Evolutionary conservation across 352 stramenopile species (phyloP), one percentile per base, ranked within the genome.

Genomic region (Phytophthora hibernalis): DNA sequence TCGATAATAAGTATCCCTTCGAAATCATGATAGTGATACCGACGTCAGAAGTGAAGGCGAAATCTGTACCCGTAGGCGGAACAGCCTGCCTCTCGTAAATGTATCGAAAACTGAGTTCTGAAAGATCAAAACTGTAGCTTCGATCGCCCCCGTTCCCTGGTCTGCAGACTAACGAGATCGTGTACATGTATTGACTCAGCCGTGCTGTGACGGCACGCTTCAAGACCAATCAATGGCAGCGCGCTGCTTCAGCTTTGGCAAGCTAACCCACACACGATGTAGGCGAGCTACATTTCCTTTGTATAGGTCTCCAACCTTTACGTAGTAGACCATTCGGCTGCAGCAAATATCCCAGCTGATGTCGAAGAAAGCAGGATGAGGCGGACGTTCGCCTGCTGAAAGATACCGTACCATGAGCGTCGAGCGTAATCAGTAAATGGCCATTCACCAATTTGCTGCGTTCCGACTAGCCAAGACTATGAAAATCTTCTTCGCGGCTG

Each of bases 301-400:
- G 44, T 55, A 55, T 63, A 16, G 9, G 16, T 15, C 37, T 44
- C 37, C 24, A 59, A 43, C 58, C 58, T 66, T 66, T 66, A 66
- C 48, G 57, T 52, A 49, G 33, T 20, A 12, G 35, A 45, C 37
- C 37, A 33, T 24, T 51, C 35, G 37, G 38, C 49, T 60, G 58
- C 58, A 66, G 12, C 48, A 51, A 57, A 22, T 59, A 66, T 66
- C 58, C 58, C 58, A 60, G 35, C 58, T 47, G 58, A 66, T 52
- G 28, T 5, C 28, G 16, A 40, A 22, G 37, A 66, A 65, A 44
- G n/a, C 42, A 44, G 30, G 47, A 65, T 54, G 35, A 55, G 37
- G 49, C 8, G 20, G 21, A 31, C 12, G 33, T 24, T 51, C 45
- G 37, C 24, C 22, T 58, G 52, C 9, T n/a, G 57, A 65, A 65